Percentiles rank a stretch among this genome's conserved stretches.
Conservation (phyloP, 2,329 filamentous ascomycete species). For the Colletotrichum sp. region DNA sequence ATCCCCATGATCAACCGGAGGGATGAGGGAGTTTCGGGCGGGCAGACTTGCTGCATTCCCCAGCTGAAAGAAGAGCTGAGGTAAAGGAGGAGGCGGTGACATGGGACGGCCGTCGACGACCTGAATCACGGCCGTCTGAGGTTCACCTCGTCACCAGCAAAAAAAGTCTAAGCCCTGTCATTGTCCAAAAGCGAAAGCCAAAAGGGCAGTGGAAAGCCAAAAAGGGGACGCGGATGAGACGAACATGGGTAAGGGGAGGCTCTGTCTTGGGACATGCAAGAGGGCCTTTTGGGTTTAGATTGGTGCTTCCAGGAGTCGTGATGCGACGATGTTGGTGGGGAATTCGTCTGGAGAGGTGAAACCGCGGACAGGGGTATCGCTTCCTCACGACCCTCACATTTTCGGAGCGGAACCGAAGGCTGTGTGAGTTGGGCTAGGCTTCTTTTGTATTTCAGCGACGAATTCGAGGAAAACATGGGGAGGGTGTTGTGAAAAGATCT, state of each 20-base stretch:
- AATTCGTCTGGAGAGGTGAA: conserved; percentile 1
- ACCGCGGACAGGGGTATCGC: not conserved
- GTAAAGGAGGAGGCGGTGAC: not conserved
- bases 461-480: not conserved
- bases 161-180: not conserved
- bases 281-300: not conserved
- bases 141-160: not conserved
- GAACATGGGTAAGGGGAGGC: conserved; percentile 8
- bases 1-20: not conserved
- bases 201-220: not conserved
- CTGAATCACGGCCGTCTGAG: conserved; percentile 3
- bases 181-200: not conserved
- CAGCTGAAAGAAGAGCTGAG: not conserved
- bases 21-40: not conserved
- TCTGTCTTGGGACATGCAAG: not conserved
- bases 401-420: not conserved
- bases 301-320: not conserved
- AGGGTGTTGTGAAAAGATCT: not conserved
- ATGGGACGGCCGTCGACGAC: not conserved
- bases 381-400: not conserved
- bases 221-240: conserved; percentile 8
- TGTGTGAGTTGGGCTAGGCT: not conserved
- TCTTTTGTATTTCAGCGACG: not conserved
- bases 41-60: not conserved
- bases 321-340: not conserved